These are phyloP conservation scores for Fusarium gaditjirri DNA, from an alignment of 2,329 filamentous ascomycete species.

Conservation along the genomic window DNA sequence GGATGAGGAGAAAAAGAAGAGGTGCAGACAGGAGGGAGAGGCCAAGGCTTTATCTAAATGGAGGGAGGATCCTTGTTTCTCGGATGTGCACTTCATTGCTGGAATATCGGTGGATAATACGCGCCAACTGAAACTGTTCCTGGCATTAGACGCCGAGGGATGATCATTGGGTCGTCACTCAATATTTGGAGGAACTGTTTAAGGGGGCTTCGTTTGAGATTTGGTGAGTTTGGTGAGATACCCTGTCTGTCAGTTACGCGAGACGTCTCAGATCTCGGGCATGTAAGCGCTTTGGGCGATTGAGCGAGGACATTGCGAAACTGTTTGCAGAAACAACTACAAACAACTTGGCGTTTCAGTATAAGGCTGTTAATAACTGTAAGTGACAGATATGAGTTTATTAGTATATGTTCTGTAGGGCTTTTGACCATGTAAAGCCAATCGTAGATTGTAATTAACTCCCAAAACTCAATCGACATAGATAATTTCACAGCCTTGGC, in stretches of 20 bases:
- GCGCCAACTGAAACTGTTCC: constrained; percentile 39
- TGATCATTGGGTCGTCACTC: constrained; percentile 6
- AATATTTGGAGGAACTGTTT: not conserved
- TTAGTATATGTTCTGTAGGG: rapidly evolving
- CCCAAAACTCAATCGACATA: constrained; percentile 1
- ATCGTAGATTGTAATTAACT: not conserved
- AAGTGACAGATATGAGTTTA: rapidly evolving
- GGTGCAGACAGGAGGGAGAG: not conserved
- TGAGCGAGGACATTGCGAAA: not conserved
- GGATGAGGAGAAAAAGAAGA: constrained; percentile 29
- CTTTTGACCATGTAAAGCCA: constrained; percentile 1
- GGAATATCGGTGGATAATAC: constrained; percentile 30
- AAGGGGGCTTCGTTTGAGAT: constrained; percentile 17
- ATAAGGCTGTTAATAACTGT: not conserved
- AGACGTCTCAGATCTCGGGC: constrained; percentile 37
- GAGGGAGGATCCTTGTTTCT: not conserved
- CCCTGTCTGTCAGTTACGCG: constrained; percentile 31
- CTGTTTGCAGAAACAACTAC: not conserved
- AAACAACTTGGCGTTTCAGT: constrained; percentile 2
- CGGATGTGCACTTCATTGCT: constrained; percentile 36
- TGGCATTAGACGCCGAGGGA: constrained; percentile 24
- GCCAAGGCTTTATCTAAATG: constrained; percentile 18
- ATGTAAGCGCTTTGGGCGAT: constrained; percentile 23
- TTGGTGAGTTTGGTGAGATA: not conserved
- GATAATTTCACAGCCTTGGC: not conserved